Evolutionary conservation across 1,284 basidiomycete genomes (phyloP).

Genomic region (Malassezia furfur): DNA sequence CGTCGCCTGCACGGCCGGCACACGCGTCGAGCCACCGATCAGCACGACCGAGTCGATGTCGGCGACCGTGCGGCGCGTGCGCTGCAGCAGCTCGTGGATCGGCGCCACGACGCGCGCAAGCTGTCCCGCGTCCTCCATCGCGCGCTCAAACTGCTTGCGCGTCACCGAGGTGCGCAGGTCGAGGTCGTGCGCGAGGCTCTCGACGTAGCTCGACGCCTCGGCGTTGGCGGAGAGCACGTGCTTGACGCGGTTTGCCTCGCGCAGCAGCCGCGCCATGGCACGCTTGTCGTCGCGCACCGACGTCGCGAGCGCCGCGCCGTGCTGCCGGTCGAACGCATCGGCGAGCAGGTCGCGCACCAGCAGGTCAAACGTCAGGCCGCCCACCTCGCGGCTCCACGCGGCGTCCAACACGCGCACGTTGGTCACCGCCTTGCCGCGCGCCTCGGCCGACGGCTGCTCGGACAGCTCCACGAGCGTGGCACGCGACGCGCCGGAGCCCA

Average conservation of each 20-base stretch:
- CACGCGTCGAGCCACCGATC: slow-evolving; percentile 77
- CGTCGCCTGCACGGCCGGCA: slow-evolving; percentile 75
- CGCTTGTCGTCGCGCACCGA: slow-evolving; percentile 57
- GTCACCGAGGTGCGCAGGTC: slow-evolving; percentile 75
- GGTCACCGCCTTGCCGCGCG: slow-evolving; percentile 56
- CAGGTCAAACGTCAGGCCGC: slow-evolving; percentile 74
- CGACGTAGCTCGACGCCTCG: slow-evolving; percentile 66
- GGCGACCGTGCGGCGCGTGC: slow-evolving; percentile 61
- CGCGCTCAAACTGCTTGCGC: slow-evolving; percentile 64
- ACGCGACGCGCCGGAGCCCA: slow-evolving; percentile 74
- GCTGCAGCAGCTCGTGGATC: slow-evolving; percentile 64
- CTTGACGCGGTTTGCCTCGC: slow-evolving; percentile 85
- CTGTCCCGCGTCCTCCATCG: slow-evolving; percentile 24
- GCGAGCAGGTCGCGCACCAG: slow-evolving; percentile 72
- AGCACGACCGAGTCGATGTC: slow-evolving; percentile 81
- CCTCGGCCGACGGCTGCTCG: slow-evolving; percentile 19
- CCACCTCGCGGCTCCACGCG: slow-evolving; percentile 67
- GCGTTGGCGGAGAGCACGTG: slow-evolving; percentile 84
- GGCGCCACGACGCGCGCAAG: slow-evolving; percentile 27
- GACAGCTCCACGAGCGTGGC: slow-evolving; percentile 75
- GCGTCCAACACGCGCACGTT: slow-evolving; percentile 67
- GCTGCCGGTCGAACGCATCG: slow-evolving; percentile 63
- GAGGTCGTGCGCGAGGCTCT: slow-evolving; percentile 78
- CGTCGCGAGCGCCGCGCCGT: slow-evolving; percentile 40
- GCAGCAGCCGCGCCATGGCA: slow-evolving; percentile 85